phyloP scores from a whole-genome alignment of 163 green algal genomes.

The Scenedesmus sp. region DNA sequence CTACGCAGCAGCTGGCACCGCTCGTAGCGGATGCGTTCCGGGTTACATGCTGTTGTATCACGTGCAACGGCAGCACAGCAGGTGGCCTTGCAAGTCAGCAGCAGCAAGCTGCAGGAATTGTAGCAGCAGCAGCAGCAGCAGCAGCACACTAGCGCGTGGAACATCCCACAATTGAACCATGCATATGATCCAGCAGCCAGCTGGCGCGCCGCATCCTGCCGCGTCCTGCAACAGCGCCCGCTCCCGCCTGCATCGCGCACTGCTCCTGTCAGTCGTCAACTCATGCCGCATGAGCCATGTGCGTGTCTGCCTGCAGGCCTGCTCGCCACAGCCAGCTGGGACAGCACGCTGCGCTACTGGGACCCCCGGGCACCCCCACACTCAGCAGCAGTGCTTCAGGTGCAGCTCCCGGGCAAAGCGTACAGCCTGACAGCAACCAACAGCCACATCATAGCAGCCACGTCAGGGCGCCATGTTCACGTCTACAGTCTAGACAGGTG shows the following conservation, averaged over 20 bases:
- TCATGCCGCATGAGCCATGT: too few species aligned
- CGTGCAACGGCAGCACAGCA: not conserved
- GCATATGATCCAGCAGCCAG: not conserved
- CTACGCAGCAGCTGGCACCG: not conserved
- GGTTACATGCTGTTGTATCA: too few species aligned
- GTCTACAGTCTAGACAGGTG: slow-evolving; percentile 87
- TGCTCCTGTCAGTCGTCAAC: too few species aligned
- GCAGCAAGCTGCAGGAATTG: not conserved
- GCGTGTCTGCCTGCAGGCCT: slow-evolving; percentile 40
- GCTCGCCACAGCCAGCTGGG: slow-evolving; percentile 76
- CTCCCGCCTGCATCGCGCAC: not conserved
- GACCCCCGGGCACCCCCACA: slow-evolving; percentile 56
- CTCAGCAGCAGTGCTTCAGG: not conserved
- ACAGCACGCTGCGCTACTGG: slow-evolving; percentile 72
- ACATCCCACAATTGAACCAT: not conserved
- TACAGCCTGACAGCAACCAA: slow-evolving; percentile 76
- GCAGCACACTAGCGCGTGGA: too few species aligned
- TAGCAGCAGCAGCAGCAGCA: not conserved
- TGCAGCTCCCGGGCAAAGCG: slow-evolving; percentile 79
- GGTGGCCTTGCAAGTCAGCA: not conserved
- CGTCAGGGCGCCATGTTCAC: slow-evolving; percentile 79
- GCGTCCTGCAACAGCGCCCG: too few species aligned
- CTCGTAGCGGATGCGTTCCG: too few species aligned
- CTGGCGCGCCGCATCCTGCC: not conserved
- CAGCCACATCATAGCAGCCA: slow-evolving; percentile 84